Conservation (phyloP, 306 rosid species). For the Dalbergia oliveri region DNA sequence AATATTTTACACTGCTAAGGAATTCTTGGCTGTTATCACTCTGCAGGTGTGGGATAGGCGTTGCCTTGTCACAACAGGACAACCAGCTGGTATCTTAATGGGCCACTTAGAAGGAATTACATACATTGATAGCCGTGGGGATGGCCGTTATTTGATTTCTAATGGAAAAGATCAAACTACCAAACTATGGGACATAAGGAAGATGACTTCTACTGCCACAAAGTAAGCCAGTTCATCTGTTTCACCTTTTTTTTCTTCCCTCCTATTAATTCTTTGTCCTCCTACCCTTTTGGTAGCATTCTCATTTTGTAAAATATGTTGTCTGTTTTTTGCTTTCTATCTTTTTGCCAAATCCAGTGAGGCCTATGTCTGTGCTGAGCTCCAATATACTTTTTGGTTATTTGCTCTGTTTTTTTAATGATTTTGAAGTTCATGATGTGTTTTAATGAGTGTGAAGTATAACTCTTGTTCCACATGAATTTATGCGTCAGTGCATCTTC, state of each 20-base stretch:
- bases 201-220: conserved; percentile 69
- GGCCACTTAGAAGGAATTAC: conserved; percentile 94
- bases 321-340: neutral
- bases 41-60: conserved; percentile 97
- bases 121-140: conserved; percentile 88
- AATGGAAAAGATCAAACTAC: conserved; percentile 95
- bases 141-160: conserved; percentile 90
- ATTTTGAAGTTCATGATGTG: neutral
- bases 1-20: neutral
- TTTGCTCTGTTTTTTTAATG: neutral
- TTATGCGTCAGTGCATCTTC: too few relatives aligned
- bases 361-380: neutral
- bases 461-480: neutral
- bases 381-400: neutral
- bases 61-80: conserved; percentile 67
- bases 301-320: neutral
- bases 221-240: conserved; percentile 49
- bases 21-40: conserved; percentile 34
- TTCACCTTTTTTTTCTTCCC: neutral
- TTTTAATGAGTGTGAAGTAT: neutral
- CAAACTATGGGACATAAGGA: conserved; percentile 95
- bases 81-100: conserved; percentile 80
- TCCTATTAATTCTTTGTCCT: neutral
- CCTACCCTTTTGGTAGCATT: neutral
- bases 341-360: neutral